Base-by-base conservation (phyloP, 768 basidiomycete species). In the Infundibulicybe gibba region DNA sequence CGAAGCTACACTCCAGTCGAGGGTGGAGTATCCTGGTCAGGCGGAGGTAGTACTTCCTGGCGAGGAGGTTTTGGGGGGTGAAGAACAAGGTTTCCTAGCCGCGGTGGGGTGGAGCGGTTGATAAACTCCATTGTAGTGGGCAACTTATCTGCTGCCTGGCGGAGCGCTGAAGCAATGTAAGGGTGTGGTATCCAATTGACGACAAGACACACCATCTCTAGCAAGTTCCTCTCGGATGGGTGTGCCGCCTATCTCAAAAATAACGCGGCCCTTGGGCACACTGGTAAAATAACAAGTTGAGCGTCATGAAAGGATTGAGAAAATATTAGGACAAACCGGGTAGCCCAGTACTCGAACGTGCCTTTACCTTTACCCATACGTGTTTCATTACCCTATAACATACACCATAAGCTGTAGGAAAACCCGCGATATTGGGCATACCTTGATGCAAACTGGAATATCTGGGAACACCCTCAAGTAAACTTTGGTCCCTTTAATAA, bases 331-430 rank as follows among this genome's bases (percentile, higher is more conserved):
- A 60, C 81, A 45, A 56, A 92, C 90, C 91, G 81, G 49, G 88
- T 90, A 20, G 94, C 91, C 97, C 97, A 99, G 63, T 77, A 97
- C 61, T 98, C 97, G 57, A 98, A 98, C 0, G 88, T 81, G 40
- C 97, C 97, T 66, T 99, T 99, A 49, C 97, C 97, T 69, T 98
- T 98, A 43, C 97, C 97, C 97, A 98, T 97, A 76, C 97, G 88
- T 5, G 93, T 94, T 67, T 98, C 94, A 57, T 97, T 98, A 45
- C 97, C 95, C 90, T 93, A 49, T 5, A 48, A 17, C 25, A 12
- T 12, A 6, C 20, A 31, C 31, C 34, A 40, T 17, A 49, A n/a
- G n/a, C n/a, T 40, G 17, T n/a, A 5, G n/a, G 14, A 43, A 44
- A 12, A 31, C 13, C 41, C 35, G 9, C 32, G 31, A 40, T 2